These are phyloP conservation scores for Colletotrichum cuscutae DNA, from an alignment of 2,329 filamentous ascomycete species.

Conservation along the genomic window DNA sequence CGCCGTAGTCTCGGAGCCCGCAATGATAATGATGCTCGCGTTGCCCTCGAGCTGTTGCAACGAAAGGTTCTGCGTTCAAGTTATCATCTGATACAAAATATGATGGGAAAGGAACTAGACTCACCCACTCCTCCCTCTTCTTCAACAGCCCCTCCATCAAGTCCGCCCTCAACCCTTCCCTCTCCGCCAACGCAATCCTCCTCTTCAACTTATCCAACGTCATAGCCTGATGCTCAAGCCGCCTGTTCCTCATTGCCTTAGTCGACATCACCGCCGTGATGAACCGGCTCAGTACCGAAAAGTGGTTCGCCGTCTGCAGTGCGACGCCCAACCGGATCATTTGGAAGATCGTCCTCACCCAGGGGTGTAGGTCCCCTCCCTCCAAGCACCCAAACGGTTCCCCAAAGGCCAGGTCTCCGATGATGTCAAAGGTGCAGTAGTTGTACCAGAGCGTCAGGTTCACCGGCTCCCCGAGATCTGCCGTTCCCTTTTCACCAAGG, in stretches of 20 bases:
- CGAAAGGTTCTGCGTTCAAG: conserved; percentile 1
- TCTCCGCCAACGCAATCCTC: conserved; percentile 32
- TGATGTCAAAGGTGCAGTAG: conserved; percentile 43
- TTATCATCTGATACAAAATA: not conserved
- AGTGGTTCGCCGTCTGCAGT: conserved; percentile 25
- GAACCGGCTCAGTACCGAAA: not conserved
- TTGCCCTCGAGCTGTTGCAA: conserved; percentile 33
- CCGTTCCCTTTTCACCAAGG: not conserved
- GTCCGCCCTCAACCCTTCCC: conserved; percentile 3
- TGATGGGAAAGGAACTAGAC: not conserved
- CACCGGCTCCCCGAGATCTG: not conserved
- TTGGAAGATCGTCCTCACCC: conserved; percentile 21
- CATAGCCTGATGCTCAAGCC: not conserved
- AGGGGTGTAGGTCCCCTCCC: conserved; percentile 31
- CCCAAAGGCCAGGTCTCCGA: conserved; percentile 43
- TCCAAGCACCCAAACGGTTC: conserved; percentile 42
- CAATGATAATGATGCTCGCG: conserved; percentile 38
- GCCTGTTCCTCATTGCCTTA: not conserved
- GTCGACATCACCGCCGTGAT: conserved; percentile 19
- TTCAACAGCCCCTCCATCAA: conserved; percentile 35
- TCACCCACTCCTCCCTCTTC: conserved; percentile 34
- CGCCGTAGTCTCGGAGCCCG: conserved; percentile 48
- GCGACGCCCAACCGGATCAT: conserved; percentile 1
- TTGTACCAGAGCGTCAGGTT: conserved; percentile 42
- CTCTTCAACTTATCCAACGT: conserved; percentile 27